Conservation (phyloP, 441 rosid genomes). For the Pelargonium australe region DNA sequence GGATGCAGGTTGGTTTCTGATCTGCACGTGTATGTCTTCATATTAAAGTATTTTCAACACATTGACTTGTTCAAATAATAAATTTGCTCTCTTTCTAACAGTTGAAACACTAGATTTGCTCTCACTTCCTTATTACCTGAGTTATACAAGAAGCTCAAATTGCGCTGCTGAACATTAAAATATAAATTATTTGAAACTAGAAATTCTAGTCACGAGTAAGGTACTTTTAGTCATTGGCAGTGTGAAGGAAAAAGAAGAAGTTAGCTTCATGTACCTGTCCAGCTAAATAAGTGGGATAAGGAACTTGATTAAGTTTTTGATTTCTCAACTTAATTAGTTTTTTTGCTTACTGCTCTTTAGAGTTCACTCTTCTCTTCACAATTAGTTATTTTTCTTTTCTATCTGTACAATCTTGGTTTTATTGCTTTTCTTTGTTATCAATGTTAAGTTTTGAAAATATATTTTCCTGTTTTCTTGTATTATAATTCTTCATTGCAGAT, state of each 20-base stretch:
- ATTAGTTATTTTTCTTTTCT: background rate
- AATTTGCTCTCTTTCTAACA: background rate
- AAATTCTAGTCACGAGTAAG: background rate
- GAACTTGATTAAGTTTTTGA: constrained; percentile 14
- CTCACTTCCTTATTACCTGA: background rate
- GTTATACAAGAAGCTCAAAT: constrained; percentile 4
- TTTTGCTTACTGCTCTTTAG: constrained; percentile 12
- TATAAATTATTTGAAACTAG: background rate
- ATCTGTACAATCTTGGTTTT: constrained; percentile 2
- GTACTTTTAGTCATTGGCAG: constrained; percentile 6
- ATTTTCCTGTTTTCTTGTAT: constrained; percentile 11
- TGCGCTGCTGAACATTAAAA: background rate
- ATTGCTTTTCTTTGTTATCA: background rate
- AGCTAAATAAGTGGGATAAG: constrained; percentile 13
- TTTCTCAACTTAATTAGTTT: constrained; percentile 6
- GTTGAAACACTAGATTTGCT: background rate
- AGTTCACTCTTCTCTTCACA: background rate
- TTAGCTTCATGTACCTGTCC: constrained; percentile 13
- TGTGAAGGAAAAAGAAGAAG: constrained; percentile 13
- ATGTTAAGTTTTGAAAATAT: background rate
- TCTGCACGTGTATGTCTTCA: background rate
- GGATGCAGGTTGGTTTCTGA: constrained; percentile 48
- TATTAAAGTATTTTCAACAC: background rate
- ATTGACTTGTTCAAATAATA: constrained; percentile 3
- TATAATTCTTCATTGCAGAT: constrained; percentile 29